These are phyloP conservation scores for Fabrea salina DNA, from an alignment of 169 alveolate species.

Conservation along the genomic window DNA sequence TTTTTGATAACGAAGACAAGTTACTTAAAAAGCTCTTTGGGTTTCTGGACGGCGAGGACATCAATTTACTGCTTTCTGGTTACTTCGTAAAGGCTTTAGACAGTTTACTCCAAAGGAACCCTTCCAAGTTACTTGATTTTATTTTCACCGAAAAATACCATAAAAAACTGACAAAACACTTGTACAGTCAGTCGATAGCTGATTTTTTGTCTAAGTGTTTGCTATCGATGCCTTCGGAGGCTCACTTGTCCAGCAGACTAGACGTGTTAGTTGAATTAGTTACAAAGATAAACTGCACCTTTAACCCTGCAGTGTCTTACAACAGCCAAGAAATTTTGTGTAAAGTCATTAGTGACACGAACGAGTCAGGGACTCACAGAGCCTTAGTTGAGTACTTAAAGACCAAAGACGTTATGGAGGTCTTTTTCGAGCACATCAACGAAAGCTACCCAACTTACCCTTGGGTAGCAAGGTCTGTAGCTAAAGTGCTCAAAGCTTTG, in stretches of 20 bases:
- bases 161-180: not conserved
- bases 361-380: too few species aligned
- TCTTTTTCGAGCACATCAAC: not conserved
- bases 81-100: not conserved
- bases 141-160: not conserved
- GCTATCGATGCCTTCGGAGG: not conserved
- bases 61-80: not conserved
- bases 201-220: not conserved
- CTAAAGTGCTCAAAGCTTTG: not conserved
- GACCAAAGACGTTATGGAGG: too few species aligned
- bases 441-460: not conserved
- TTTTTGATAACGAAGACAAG: not conserved
- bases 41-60: not conserved
- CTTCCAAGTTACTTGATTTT: not conserved
- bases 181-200: not conserved
- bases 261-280: not conserved
- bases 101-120: not conserved
- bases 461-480: not conserved
- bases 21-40: not conserved
- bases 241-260: not conserved
- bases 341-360: too few species aligned
- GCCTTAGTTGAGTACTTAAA: too few species aligned
- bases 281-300: not conserved
- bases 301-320: not conserved
- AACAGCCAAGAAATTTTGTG: not conserved